Conservation (phyloP, 2,329 filamentous ascomycete species). For the Aspergillus vadensis region DNA sequence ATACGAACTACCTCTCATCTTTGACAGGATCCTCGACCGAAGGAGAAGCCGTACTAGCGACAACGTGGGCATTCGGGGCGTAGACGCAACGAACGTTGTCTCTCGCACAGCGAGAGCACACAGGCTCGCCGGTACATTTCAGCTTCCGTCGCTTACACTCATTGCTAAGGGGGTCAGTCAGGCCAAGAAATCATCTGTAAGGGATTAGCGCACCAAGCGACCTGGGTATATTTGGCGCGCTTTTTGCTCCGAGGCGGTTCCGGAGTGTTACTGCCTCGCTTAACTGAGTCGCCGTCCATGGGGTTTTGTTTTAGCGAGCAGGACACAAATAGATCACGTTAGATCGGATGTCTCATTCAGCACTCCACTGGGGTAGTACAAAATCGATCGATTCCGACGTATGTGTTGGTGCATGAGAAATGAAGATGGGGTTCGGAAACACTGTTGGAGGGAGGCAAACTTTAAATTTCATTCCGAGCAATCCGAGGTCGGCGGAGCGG, state of each 20-base stretch:
- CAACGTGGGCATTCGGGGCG: constrained; percentile 59
- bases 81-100: constrained; percentile 68
- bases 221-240: constrained; percentile 39
- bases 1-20: constrained; percentile 21
- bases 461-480: constrained; percentile 3
- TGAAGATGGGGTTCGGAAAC: neutral
- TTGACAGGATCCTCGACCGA: constrained; percentile 14
- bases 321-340: neutral
- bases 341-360: neutral
- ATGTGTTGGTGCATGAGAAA: too few relatives aligned
- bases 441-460: neutral
- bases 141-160: constrained; percentile 76
- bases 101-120: constrained; percentile 63
- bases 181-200: neutral
- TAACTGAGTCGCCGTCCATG: constrained; percentile 12
- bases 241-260: constrained; percentile 30
- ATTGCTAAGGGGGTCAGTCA: constrained; percentile 52
- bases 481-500: constrained; percentile 3
- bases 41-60: neutral
- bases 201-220: constrained; percentile 33
- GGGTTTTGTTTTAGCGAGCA: neutral
- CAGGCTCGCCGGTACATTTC: constrained; percentile 71
- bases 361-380: neutral
- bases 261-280: constrained; percentile 13
- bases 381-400: neutral